phyloP scores from a whole-genome alignment of 129 eudicot species.

The Scalesia atractyloides region DNA sequence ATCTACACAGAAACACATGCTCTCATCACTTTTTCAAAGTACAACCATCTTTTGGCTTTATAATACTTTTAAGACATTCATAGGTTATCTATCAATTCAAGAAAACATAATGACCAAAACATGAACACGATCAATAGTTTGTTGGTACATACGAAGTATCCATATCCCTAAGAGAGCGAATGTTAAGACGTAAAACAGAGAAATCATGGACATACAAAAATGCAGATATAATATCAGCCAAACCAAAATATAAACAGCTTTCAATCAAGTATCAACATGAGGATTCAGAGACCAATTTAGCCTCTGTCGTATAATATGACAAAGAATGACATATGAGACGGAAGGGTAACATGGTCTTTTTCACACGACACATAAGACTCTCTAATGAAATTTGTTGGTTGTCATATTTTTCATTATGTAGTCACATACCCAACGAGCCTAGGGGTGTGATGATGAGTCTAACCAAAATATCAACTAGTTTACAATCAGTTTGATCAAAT shows the following conservation, averaged over 20 bases:
- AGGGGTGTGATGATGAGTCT: neutral
- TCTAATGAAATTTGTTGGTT: too few species aligned
- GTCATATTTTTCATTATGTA: too few species aligned
- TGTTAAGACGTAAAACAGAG: neutral
- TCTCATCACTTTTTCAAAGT: neutral
- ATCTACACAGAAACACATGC: slow-evolving; percentile 2
- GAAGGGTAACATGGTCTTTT: neutral
- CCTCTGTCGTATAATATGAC: too few species aligned
- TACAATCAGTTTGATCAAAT: neutral
- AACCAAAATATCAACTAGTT: slow-evolving; percentile 1
- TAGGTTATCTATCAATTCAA: slow-evolving; percentile 8
- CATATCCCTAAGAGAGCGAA: neutral
- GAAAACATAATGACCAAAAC: slow-evolving; percentile 12
- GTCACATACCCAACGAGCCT: slow-evolving; percentile 8
- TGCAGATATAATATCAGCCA: too few species aligned
- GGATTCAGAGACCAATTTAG: neutral
- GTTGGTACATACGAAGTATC: neutral
- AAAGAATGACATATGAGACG: too few species aligned
- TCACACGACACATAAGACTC: neutral
- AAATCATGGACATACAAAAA: too few species aligned
- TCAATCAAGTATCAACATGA: neutral
- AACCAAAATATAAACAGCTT: too few species aligned
- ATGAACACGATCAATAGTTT: neutral
- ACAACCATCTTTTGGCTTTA: neutral
- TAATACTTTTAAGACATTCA: neutral